A percentile compares a stretch with the other conserved stretches of the same genome.
phyloP scores from a whole-genome alignment of 2,329 filamentous ascomycete genomes.

The Periconia macrospinosa region DNA sequence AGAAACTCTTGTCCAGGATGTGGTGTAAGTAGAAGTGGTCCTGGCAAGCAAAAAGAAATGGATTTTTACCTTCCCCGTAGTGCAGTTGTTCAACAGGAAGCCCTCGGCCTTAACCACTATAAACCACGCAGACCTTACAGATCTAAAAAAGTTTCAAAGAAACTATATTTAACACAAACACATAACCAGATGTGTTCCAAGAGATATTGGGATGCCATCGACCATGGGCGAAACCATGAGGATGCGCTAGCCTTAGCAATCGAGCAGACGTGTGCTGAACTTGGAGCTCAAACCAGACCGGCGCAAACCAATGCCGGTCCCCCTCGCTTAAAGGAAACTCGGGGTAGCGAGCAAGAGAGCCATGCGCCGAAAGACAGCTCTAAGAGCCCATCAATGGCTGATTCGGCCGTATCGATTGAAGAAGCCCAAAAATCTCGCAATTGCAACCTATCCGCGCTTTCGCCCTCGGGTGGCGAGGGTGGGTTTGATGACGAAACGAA shows the following conservation, averaged over 20 bases:
- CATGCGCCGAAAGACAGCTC: no score
- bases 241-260: slow-evolving; percentile 20
- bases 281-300: slow-evolving; percentile 9
- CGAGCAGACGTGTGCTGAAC: slow-evolving; percentile 3
- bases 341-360: background rate
- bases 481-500: background rate
- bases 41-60: slow-evolving; percentile 17
- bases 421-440: background rate
- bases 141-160: background rate
- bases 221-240: slow-evolving; percentile 6
- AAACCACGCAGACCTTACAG: slow-evolving; percentile 23
- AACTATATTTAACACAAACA: background rate
- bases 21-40: slow-evolving; percentile 14
- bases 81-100: slow-evolving; percentile 20
- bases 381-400: background rate
- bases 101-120: slow-evolving; percentile 14
- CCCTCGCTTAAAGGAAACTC: no score
- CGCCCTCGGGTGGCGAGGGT: background rate
- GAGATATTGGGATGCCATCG: slow-evolving; percentile 21
- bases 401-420: background rate
- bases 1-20: slow-evolving; percentile 27
- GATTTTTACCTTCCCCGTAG: slow-evolving; percentile 29
- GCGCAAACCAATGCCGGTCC: no score
- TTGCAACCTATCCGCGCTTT: background rate
- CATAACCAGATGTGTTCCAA: slow-evolving; percentile 28